These are phyloP conservation scores for Lichtheimia ornata DNA, from an alignment of 371 early-diverging fungal genomes.

Conservation along the genomic window DNA sequence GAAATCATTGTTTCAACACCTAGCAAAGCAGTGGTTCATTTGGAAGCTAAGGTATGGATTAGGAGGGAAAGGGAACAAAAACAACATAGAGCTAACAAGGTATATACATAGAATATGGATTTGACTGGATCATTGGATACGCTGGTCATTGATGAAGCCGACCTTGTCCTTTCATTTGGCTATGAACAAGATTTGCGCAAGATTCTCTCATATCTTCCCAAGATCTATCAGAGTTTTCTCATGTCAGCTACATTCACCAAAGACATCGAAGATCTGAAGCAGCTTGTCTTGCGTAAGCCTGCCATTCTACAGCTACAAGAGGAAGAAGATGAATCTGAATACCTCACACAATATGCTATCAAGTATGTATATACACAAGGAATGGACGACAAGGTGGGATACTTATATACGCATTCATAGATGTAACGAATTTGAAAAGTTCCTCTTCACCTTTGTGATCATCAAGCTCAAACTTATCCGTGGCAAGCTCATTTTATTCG, in stretches of 20 bases:
- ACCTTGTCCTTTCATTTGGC: slow-evolving; percentile 91
- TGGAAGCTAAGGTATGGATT: slow-evolving; percentile 53
- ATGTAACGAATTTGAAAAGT: slow-evolving; percentile 87
- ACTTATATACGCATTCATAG: slow-evolving; percentile 30
- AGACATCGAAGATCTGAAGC: slow-evolving; percentile 84
- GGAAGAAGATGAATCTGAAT: slow-evolving; percentile 59
- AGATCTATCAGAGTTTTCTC: slow-evolving; percentile 85
- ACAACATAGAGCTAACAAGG: too few species aligned
- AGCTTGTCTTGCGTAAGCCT: slow-evolving; percentile 84
- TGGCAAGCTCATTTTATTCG: slow-evolving; percentile 93
- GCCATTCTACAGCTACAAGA: slow-evolving; percentile 83
- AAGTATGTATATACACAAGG: slow-evolving; percentile 28
- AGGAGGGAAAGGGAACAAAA: too few species aligned
- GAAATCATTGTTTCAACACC: slow-evolving; percentile 89
- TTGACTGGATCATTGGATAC: slow-evolving; percentile 70
- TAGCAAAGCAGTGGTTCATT: slow-evolving; percentile 71
- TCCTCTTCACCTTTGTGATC: slow-evolving; percentile 85
- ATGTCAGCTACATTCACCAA: slow-evolving; percentile 88
- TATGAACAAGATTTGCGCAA: slow-evolving; percentile 85
- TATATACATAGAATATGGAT: slow-evolving; percentile 46
- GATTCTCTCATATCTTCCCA: slow-evolving; percentile 71
- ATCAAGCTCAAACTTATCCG: slow-evolving; percentile 87
- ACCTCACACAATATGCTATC: slow-evolving; percentile 79
- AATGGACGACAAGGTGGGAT: neutral
- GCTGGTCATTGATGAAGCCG: slow-evolving; percentile 95